Percentiles rank a stretch among this genome's conserved stretches.
Conservation (phyloP, 257 asterid genomes). For the Rubia yunnanensis region DNA sequence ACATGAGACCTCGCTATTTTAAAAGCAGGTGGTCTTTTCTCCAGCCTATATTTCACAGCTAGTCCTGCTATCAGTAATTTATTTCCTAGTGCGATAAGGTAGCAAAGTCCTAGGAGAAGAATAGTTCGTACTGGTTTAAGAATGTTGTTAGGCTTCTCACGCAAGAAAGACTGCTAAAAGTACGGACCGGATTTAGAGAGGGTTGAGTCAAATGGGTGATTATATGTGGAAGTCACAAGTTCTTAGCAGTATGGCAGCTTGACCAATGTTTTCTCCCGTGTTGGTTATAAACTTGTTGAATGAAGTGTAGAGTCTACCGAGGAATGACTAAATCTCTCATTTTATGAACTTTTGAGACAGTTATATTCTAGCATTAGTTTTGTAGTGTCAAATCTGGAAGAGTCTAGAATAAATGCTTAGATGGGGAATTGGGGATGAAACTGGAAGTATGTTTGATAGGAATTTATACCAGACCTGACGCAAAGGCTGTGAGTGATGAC, state of each 20-base stretch:
- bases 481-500: background rate
- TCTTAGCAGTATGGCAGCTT: too few species aligned
- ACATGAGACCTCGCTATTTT: background rate
- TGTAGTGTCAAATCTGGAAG: background rate
- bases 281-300: too few species aligned
- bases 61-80: background rate
- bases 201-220: background rate
- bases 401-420: too few species aligned
- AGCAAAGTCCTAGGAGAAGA: background rate
- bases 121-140: background rate
- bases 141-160: too few species aligned
- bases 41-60: background rate
- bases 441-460: background rate
- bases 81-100: background rate
- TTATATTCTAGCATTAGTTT: background rate
- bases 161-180: background rate
- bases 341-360: background rate
- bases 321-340: background rate
- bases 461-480: background rate
- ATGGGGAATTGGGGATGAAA: background rate
- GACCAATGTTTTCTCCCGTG: background rate
- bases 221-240: background rate
- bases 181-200: background rate
- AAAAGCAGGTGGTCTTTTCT: background rate
- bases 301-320: background rate